Evolutionary conservation across 1,139 yeast genomes (phyloP).

Genomic region (Pichia sp.): DNA sequence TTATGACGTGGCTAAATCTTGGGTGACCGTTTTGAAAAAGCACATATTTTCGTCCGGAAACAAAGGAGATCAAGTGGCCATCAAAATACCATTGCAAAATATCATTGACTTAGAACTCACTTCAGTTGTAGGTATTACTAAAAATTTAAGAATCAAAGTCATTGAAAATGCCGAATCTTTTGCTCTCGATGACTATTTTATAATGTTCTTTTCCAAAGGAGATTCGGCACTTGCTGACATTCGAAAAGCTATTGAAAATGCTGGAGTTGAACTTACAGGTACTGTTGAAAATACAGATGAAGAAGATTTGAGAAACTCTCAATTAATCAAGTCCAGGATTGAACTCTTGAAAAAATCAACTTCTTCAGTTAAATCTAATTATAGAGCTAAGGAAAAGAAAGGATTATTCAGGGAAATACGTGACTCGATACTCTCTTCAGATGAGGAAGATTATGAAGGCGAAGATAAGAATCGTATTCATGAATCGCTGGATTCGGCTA

Average conservation of each 20-base stretch:
- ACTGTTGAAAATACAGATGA: conserved; percentile 14
- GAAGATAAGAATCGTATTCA: background rate
- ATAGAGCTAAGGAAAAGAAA: conserved; percentile 5
- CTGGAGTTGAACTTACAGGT: conserved; percentile 19
- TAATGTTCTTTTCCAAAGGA: conserved; percentile 54
- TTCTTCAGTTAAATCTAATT: conserved; percentile 19
- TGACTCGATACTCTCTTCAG: conserved; percentile 8
- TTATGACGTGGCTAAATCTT: conserved; percentile 60
- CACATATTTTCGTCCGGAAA: conserved; percentile 70
- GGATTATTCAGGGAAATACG: conserved; percentile 1
- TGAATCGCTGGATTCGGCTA: background rate
- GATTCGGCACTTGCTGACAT: conserved; percentile 25
- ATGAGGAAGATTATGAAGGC: conserved; percentile 3
- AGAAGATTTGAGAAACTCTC: conserved; percentile 13
- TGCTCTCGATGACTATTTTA: conserved; percentile 58
- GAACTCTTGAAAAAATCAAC: conserved; percentile 18
- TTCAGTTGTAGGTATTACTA: conserved; percentile 36
- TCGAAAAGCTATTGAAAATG: conserved; percentile 19
- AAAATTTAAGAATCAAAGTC: conserved; percentile 35
- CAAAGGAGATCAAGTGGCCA: conserved; percentile 61
- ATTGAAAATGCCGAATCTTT: conserved; percentile 42
- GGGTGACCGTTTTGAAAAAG: conserved; percentile 72
- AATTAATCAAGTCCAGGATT: conserved; percentile 19
- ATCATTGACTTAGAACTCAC: conserved; percentile 54
- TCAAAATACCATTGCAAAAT: conserved; percentile 68